Base-by-base conservation (phyloP, 441 rosid species). In the Lepidium campestre region DNA sequence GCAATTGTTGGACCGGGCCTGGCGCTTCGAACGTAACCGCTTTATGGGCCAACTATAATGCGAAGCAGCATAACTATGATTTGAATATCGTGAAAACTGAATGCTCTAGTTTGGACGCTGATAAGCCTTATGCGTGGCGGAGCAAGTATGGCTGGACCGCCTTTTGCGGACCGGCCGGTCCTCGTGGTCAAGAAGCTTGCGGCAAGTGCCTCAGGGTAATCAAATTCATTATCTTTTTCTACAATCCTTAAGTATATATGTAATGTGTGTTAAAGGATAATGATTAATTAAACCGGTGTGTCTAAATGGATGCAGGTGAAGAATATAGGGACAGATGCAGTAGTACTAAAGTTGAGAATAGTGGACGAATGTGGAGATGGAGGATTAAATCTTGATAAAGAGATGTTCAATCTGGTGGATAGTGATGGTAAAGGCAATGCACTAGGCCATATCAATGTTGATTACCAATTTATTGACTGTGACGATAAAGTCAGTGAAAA, bases 341-440 rank as follows among this genome's bases (percentile, higher is more conserved):
- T 45, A 46, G 71, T 35, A 23, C 27, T 23, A 36, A 82, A 76
- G 0, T 91, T 68, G 53, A 80, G 93, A 58, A 84, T 82, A 45
- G 89, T 82, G 6, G 96, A 85, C 68, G 86, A 80, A 50, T 85
- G 93, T 62, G 48, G 78, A 65, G 82, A 83, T 48, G 96, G 89
- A 74, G 88, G 89, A 2, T 63, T 85, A 49, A 88, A 82, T 72
- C 70, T 87, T 77, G 96, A 89, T 40, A 77, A 31, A 2, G 74
- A 57, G 2, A 75, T 81, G 25, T 85, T 87, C 44, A 49, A 55
- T 19, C 66, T 25, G 52, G 10, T 86, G 10, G 96, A 89, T 35
- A 80, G 82, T 0, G 80, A 88, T 52, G 79, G 85, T 18, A 0
- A 5, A 56, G 95, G 91, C 17, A 7, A 68, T 60, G 79, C 65